Evolutionary conservation across 2,329 filamentous ascomycete genomes (phyloP).

Genomic region (Xylariaceae sp.): DNA sequence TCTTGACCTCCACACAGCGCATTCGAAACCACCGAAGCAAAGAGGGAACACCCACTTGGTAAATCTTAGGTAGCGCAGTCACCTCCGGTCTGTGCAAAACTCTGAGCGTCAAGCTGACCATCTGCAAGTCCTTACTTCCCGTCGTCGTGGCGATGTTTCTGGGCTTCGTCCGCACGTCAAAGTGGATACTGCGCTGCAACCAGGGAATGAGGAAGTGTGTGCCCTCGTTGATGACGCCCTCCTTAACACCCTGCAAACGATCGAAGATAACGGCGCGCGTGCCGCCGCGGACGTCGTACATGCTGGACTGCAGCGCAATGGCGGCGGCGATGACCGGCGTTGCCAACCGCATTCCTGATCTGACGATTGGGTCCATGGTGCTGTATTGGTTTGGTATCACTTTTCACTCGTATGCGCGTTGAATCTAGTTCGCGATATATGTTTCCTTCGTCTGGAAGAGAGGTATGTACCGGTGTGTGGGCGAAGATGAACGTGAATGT

Average conservation of each 20-base stretch:
- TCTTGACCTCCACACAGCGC: too few relatives aligned
- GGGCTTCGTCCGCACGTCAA: conserved; percentile 95
- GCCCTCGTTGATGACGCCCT: conserved; percentile 87
- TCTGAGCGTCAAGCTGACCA: conserved; percentile 96
- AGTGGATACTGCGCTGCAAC: conserved; percentile 91
- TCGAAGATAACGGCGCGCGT: conserved; percentile 97
- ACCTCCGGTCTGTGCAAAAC: conserved; percentile 94
- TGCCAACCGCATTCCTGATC: conserved; percentile 60
- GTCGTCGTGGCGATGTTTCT: conserved; percentile 97
- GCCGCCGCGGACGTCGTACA: conserved; percentile 97
- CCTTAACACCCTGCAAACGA: conserved; percentile 84
- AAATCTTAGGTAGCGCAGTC: conserved; percentile 89
- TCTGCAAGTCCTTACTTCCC: conserved; percentile 97
- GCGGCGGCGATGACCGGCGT: conserved; percentile 67
- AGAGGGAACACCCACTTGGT: conserved; percentile 64
- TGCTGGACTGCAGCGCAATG: conserved; percentile 66
- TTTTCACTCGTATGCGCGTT: background rate
- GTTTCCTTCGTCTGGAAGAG: background rate
- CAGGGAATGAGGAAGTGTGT: conserved; percentile 95
- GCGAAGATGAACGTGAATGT: conserved; percentile 15
- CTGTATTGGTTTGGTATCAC: background rate
- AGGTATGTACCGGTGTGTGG: background rate
- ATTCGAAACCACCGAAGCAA: background rate
- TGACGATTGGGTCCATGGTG: conserved; percentile 53
- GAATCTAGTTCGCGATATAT: background rate